phyloP scores from a whole-genome alignment of 2,329 filamentous ascomycete species.

The Claviceps sp. region DNA sequence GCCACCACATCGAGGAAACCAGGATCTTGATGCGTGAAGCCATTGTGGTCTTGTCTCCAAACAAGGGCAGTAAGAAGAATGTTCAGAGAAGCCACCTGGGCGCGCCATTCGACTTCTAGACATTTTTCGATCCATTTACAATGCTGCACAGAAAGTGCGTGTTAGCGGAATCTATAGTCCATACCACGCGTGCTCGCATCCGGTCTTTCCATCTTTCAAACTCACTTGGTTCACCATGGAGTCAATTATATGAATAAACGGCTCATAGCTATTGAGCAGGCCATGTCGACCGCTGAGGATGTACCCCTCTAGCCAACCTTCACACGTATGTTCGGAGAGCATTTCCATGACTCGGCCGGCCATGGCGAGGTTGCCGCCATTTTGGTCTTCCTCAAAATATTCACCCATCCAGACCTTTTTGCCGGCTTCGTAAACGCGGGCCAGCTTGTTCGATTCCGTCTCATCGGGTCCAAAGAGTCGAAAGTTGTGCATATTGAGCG shows the following conservation, averaged over 20 bases:
- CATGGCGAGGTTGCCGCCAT: slow-evolving; percentile 59
- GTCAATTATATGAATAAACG: slow-evolving; percentile 72
- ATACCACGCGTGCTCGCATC: too few species aligned
- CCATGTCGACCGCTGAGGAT: slow-evolving; percentile 62
- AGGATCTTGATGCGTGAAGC: slow-evolving; percentile 70
- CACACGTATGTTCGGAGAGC: slow-evolving; percentile 66
- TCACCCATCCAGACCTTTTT: slow-evolving; percentile 75
- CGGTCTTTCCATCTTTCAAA: neutral
- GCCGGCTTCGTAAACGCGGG: slow-evolving; percentile 54
- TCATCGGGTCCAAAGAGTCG: slow-evolving; percentile 69
- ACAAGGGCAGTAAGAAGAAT: slow-evolving; percentile 67
- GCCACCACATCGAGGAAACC: slow-evolving; percentile 68
- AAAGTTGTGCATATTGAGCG: slow-evolving; percentile 52
- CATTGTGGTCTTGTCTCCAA: slow-evolving; percentile 75
- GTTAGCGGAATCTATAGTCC: slow-evolving; percentile 6
- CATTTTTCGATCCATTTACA: slow-evolving; percentile 80
- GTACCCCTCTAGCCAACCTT: slow-evolving; percentile 73
- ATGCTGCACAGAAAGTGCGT: slow-evolving; percentile 30
- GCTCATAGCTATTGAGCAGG: slow-evolving; percentile 68
- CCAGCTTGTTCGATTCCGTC: slow-evolving; percentile 70
- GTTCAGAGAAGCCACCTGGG: slow-evolving; percentile 61
- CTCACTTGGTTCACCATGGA: slow-evolving; percentile 66
- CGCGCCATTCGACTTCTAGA: slow-evolving; percentile 65
- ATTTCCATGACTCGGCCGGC: slow-evolving; percentile 71
- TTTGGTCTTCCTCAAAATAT: slow-evolving; percentile 61